Percentiles rank a stretch among this genome's conserved stretches.
Evolutionary conservation across 129 eudicot species (phyloP).

Genomic region (Saposhnikovia divaricata): DNA sequence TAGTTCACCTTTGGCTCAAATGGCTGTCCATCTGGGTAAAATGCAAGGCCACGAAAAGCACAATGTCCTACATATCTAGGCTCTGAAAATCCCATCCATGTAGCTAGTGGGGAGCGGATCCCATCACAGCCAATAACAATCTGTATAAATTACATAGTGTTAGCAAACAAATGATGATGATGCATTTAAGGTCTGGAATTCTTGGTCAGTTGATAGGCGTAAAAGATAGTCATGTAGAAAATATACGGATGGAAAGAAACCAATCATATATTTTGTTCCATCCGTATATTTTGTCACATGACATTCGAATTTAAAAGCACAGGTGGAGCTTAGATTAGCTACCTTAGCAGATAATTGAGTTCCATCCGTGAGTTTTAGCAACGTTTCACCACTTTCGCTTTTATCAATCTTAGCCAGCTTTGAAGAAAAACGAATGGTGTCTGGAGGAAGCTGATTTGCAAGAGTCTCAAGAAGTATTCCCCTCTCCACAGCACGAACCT

Average conservation of each 20-base stretch:
- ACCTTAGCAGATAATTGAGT: constrained; percentile 67
- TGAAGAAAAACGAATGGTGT: constrained; percentile 54
- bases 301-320: neutral
- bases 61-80: constrained; percentile 72
- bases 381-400: constrained; percentile 35
- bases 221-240: neutral
- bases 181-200: neutral
- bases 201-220: neutral
- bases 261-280: neutral
- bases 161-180: neutral
- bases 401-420: constrained; percentile 49
- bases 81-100: constrained; percentile 91
- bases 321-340: neutral
- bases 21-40: constrained; percentile 75
- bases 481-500: constrained; percentile 93
- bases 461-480: constrained; percentile 63
- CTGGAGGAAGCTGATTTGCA: constrained; percentile 59
- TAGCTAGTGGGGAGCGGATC: constrained; percentile 68
- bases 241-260: neutral
- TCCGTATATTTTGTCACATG: neutral
- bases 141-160: constrained; percentile 24
- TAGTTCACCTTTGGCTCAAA: constrained; percentile 59
- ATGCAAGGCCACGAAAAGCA: constrained; percentile 88
- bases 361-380: constrained; percentile 54
- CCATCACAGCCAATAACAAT: constrained; percentile 94